phyloP scores from a whole-genome alignment of 106 monocot species.

The Triglochin maritima region DNA sequence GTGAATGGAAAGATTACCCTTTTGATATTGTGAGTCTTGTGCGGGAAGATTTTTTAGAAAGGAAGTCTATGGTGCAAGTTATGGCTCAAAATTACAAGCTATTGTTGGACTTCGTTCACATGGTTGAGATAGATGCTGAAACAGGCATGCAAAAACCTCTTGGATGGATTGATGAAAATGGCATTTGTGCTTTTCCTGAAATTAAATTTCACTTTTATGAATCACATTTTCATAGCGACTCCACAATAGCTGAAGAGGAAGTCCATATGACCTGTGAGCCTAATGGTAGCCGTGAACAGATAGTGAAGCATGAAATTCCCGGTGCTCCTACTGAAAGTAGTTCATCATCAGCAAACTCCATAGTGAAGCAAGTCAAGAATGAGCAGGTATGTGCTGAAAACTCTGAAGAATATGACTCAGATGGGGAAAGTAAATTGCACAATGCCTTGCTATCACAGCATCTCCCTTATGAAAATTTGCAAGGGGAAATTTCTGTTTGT shows the following conservation, averaged over 20 bases:
- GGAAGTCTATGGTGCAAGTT: conserved; percentile 46
- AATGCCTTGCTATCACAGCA: background rate
- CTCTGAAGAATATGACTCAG: background rate
- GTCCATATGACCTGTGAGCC: conserved; percentile 5
- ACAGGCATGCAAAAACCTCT: conserved; percentile 38
- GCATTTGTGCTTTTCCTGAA: conserved; percentile 48
- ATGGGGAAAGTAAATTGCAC: background rate
- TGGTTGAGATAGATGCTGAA: conserved; percentile 44
- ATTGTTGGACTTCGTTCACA: conserved; percentile 71
- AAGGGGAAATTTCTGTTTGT: conserved; percentile 2
- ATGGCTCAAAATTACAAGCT: conserved; percentile 24
- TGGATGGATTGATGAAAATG: conserved; percentile 76
- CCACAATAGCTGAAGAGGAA: conserved; percentile 3
- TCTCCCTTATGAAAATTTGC: conserved; percentile 3
- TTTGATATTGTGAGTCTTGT: conserved; percentile 18
- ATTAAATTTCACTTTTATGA: conserved; percentile 12
- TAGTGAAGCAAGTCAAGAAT: conserved; percentile 3
- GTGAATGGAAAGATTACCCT: conserved; percentile 61
- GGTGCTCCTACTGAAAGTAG: conserved; percentile 53
- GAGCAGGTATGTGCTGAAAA: background rate
- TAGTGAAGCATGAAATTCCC: conserved; percentile 6
- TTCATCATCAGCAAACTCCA: conserved; percentile 31
- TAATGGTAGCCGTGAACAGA: conserved; percentile 15
- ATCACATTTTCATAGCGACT: conserved; percentile 1
- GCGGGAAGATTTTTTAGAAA: conserved; percentile 35